Evolutionary conservation across 2,329 filamentous ascomycete species (phyloP), one percentile per base, ranked within the genome.

Genomic region (Achaetomium macrosporum): DNA sequence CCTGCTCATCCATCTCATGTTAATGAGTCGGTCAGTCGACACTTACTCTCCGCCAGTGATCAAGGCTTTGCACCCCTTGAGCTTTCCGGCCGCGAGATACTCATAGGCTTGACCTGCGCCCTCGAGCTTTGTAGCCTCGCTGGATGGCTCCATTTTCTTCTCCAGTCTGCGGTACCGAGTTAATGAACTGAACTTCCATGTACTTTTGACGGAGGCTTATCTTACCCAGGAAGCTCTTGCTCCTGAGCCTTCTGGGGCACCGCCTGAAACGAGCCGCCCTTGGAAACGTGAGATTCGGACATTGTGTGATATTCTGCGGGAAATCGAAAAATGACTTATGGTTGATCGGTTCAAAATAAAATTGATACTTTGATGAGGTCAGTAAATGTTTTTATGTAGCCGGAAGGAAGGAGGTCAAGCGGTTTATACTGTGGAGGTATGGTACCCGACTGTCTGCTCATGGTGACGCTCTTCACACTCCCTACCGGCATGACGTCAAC

Each of bases 31-130:
- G 13, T 13, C 7, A n/a, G 25, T 12, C 11, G 8, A 20, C 10
- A 66, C 76, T 57, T 64, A 79, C 76, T 81, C 78, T 60, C 78
- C 78, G 2, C 77, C 78, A 0, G 77, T 81, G 54, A 82, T 77
- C 8, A 81, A 60, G 2, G 73, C 76, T 40, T 78, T 79, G 60
- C 71, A 72, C 8, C 71, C 73, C 33, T 71, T 71, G 42, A 82
- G 64, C 56, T 79, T 80, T 15, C 69, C 71, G 1, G 73, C 74
- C 0, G 75, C 76, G 5, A 59, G 53, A 17, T 73, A 72, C 40
- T 75, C 72, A 3, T 67, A 56, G 20, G 71, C 64, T 9, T 63
- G 55, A 20, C 62, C 59, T 44, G 69, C 69, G 19, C 71, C 72
- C 48, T 74, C 69, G 1, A 73, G 65, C 36, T 66, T 69, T 1